Evolutionary conservation across 345 rosid genomes (phyloP).

Genomic region (Rhodamnia argentea): DNA sequence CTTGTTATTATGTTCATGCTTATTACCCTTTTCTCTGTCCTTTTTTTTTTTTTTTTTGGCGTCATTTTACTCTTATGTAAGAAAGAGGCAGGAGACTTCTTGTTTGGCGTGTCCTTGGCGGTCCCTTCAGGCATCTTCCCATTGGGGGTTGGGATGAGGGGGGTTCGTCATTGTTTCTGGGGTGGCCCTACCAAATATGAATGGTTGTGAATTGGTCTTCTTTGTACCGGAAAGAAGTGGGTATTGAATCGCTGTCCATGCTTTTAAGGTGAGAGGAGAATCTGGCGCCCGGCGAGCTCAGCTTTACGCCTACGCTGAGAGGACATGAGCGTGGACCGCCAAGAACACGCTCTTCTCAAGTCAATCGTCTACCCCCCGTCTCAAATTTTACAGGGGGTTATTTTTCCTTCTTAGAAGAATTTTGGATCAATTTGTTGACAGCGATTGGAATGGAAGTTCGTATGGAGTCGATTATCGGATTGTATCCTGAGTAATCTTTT

Average conservation of each 20-base stretch:
- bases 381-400: accelerated
- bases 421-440: background rate
- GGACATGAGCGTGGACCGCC: background rate
- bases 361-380: background rate
- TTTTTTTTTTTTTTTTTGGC: background rate
- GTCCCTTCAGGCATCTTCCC: background rate
- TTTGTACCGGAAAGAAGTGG: background rate
- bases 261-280: background rate
- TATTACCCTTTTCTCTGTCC: background rate
- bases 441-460: background rate
- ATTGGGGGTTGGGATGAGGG: background rate
- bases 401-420: background rate
- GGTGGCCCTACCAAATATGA: background rate
- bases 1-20: background rate
- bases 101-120: background rate
- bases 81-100: background rate
- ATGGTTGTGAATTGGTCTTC: background rate
- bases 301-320: background rate
- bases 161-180: too few relatives aligned
- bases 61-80: background rate
- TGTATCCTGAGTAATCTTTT: background rate
- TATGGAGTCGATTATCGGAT: background rate
- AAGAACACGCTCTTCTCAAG: background rate
- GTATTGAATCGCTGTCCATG: background rate
- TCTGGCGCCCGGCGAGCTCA: background rate